A percentile compares a stretch with the other conserved stretches of the same genome.
These are phyloP conservation scores for Akanthomyces muscarius DNA, from an alignment of 2,329 filamentous ascomycete species.

Conservation along the genomic window DNA sequence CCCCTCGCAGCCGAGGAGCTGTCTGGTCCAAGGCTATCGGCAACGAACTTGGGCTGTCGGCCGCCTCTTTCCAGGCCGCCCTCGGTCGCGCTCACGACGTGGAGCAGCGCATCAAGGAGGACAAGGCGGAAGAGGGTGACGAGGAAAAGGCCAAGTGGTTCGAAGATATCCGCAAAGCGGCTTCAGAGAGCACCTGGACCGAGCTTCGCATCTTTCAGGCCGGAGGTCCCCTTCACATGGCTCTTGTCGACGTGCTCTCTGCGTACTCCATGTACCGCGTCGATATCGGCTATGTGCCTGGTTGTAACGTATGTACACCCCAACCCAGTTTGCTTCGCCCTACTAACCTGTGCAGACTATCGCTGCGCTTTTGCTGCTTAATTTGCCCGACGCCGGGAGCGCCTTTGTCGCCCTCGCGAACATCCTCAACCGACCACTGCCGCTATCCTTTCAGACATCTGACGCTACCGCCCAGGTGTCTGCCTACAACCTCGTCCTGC, in stretches of 20 bases:
- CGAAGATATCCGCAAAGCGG: slow-evolving; percentile 60
- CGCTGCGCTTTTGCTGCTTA: slow-evolving; percentile 69
- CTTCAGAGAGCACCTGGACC: slow-evolving; percentile 60
- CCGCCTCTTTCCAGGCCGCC: slow-evolving; percentile 66
- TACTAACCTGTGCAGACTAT: slow-evolving; percentile 50
- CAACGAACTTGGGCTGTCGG: slow-evolving; percentile 66
- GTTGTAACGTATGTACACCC: slow-evolving; percentile 63
- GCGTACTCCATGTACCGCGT: slow-evolving; percentile 80
- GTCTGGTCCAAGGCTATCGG: slow-evolving; percentile 71
- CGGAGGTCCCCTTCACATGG: slow-evolving; percentile 61
- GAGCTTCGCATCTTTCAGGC: slow-evolving; percentile 70
- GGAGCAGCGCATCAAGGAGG: slow-evolving; percentile 51
- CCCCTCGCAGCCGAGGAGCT: slow-evolving; percentile 62
- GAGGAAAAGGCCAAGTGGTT: slow-evolving; percentile 57
- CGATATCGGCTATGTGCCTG: slow-evolving; percentile 73
- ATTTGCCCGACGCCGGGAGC: slow-evolving; percentile 58
- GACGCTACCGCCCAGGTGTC: slow-evolving; percentile 66
- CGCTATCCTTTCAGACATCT: slow-evolving; percentile 69
- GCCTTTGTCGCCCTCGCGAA: slow-evolving; percentile 73
- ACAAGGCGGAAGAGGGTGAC: slow-evolving; percentile 51
- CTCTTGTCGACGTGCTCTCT: slow-evolving; percentile 67
- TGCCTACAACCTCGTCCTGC: slow-evolving; percentile 65
- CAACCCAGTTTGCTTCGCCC: neutral
- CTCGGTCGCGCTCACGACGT: slow-evolving; percentile 62
- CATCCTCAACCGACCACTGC: slow-evolving; percentile 69